Base-by-base conservation (phyloP, 2,329 filamentous ascomycete species). In the Akanthomyces muscarius region DNA sequence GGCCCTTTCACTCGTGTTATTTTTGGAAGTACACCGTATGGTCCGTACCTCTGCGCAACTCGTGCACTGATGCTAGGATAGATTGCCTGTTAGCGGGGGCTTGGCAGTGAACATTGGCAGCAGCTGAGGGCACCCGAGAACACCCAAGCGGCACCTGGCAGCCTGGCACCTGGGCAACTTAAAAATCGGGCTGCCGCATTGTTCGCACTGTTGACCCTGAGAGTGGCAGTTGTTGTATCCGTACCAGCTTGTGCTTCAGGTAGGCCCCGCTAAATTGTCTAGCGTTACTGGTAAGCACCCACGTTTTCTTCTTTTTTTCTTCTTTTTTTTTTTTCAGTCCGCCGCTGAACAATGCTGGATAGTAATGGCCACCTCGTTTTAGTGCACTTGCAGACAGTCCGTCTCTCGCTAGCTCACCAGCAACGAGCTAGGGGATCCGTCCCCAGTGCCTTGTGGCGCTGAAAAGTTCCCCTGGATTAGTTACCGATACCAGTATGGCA, bases 161-260 rank as follows among this genome's bases (percentile, higher is more conserved):
- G 10, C 33, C 33, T 36, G 33, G 28, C 13, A 38, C 7, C 33
- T 38, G 33, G 33, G 10, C 33, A 38, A 38, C 33, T 38, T 11
- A 38, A 38, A 38, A 30, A 30, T 30, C 28, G 28, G 28, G 33
- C 33, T 36, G 4, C 50, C 50, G 50, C 50, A 52, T 33, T 52
- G 50, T 36, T 41, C 38, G 44, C 21, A n/a, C 44, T 23, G 44
- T 18, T 7, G 11, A 44, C 36, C 33, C 52, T 41, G 52, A 21
- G n/a, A n/a, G 33, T n/a, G 51, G 51, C 36, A 30, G 36, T 30
- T 28, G 5, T 16, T 28, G 52, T 42, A 16, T 41, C 42, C 16
- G 42, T 21, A 47, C 44, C 44, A 47, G 44, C 18, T 10, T n/a
- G 38, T 56, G 53, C 53, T 56, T 56, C 53, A 56, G 53, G 53